phyloP scores from a whole-genome alignment of 2,329 filamentous ascomycete species.

The Dothistroma pini region DNA sequence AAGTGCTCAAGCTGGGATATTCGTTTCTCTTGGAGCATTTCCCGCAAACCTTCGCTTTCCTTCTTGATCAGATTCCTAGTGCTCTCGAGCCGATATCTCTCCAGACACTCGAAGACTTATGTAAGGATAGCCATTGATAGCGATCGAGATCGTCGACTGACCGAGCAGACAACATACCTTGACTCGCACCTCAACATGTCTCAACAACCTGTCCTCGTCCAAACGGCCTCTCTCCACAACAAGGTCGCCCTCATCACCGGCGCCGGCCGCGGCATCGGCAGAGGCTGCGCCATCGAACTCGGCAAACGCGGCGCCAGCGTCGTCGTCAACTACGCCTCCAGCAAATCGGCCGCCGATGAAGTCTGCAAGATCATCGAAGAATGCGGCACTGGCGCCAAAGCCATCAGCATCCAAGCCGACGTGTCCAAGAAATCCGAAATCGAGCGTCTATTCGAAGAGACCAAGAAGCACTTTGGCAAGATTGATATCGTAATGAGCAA shows the following conservation, averaged over 20 bases:
- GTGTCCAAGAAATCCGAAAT: conserved; percentile 55
- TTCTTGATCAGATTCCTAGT: background rate
- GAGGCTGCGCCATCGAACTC: conserved; percentile 64
- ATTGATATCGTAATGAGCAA: conserved; percentile 53
- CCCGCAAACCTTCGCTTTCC: background rate
- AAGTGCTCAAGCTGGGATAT: conserved; percentile 13
- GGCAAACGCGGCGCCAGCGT: conserved; percentile 62
- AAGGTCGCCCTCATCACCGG: conserved; percentile 62
- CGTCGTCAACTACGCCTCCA: conserved; percentile 63
- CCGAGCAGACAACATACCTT: background rate
- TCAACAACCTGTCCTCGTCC: conserved; percentile 38
- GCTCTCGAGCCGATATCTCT: background rate
- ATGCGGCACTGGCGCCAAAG: conserved; percentile 48
- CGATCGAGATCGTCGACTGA: background rate
- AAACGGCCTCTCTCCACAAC: conserved; percentile 49
- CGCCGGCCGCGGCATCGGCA: conserved; percentile 62
- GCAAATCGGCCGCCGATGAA: conserved; percentile 48
- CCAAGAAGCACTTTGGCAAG: conserved; percentile 41
- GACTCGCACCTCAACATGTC: conserved; percentile 24
- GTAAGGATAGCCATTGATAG: background rate
- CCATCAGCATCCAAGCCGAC: conserved; percentile 58
- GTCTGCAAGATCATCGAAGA: conserved; percentile 46
- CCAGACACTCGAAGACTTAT: background rate
- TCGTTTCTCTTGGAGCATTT: conserved; percentile 4
- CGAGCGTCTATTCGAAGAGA: conserved; percentile 52